These are phyloP conservation scores for Rhodotorula sp. DNA, from an alignment of 1,284 basidiomycete genomes.

Conservation along the genomic window DNA sequence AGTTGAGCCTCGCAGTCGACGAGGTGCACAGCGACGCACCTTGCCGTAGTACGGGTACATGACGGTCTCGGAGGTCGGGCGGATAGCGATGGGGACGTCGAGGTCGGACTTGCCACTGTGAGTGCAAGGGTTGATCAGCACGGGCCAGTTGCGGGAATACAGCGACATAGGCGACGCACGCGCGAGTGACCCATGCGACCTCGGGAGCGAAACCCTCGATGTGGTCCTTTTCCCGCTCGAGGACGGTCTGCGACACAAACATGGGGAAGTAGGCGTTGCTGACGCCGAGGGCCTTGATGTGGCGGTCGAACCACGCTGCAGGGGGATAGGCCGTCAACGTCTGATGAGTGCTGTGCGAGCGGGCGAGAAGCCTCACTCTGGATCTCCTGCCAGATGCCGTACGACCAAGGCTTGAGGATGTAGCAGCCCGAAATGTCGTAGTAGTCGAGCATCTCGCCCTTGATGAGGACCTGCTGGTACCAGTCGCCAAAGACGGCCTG, in stretches of 20 bases:
- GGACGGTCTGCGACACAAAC: conserved; percentile 90
- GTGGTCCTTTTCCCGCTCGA: conserved; percentile 97
- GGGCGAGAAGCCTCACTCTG: conserved; percentile 62
- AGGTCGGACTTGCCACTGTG: conserved; percentile 83
- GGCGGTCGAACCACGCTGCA: conserved; percentile 82
- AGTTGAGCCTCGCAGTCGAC: neutral
- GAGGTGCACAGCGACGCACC: conserved; percentile 30
- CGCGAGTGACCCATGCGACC: conserved; percentile 98
- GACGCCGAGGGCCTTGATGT: conserved; percentile 80
- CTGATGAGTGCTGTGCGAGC: neutral
- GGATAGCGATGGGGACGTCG: conserved; percentile 96
- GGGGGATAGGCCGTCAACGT: neutral
- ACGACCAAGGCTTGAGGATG: conserved; percentile 97
- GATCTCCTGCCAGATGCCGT: conserved; percentile 94
- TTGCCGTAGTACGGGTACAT: conserved; percentile 50
- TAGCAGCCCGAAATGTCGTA: conserved; percentile 99
- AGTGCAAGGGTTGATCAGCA: neutral
- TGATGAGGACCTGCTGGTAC: conserved; percentile 97
- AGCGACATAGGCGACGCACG: conserved; percentile 60
- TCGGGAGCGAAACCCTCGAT: conserved; percentile 99
- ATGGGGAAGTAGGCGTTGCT: conserved; percentile 99
- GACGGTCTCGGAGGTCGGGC: conserved; percentile 81
- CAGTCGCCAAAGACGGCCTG: conserved; percentile 82
- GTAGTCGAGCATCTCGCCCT: conserved; percentile 99
- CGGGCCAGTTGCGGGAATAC: neutral